Evolutionary conservation across 768 basidiomycete species (phyloP), one percentile per base, ranked within the genome.

Genomic region (Boletus subparvulus): DNA sequence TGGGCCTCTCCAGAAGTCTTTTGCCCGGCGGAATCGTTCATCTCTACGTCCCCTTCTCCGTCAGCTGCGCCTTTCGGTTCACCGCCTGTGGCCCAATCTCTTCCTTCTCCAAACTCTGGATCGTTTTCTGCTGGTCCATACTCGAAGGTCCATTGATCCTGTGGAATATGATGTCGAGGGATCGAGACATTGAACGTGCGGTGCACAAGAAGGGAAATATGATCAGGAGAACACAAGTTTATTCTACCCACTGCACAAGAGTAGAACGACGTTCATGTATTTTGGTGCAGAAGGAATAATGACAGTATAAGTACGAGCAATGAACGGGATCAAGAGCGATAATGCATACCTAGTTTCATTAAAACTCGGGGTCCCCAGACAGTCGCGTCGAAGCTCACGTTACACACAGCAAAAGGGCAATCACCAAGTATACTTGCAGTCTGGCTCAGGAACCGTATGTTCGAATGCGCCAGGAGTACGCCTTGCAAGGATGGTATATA

Each of bases 171-270:
- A 66, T 91, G 84, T 54, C 90, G 84, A 3, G 95, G 94, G 72
- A 98, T 94, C 19, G 95, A 95, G 17, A 91, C 89, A 71, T 98
- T 98, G 78, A 97, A 98, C 7, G 92, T 97, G 26, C 86, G 84
- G 64, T 94, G 91, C 4, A 94, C 79, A 35, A 98, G 89, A 16
- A 98, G 78, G 1, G 94, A 92, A 51, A 97, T 78, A 64, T 98
- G 95, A 67, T 95, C 94, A 1, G 94, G 93, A 3, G 94, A 96
- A 62, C 83, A 94, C 19, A 97, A 77, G 65, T 84, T 95, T 50
- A 97, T 81, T 65, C 84, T 89, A n/a, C 92, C 94, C 55, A 80
- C 94, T 95, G 60, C 33, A 62, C 21, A 54, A 40, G 50, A 42
- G 21, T 51, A 12, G 41, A 40, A 39, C 41, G 13, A 21, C 36